phyloP scores from a whole-genome alignment of 208 protist genomes.

The Blastocrithidia nonstop region DNA sequence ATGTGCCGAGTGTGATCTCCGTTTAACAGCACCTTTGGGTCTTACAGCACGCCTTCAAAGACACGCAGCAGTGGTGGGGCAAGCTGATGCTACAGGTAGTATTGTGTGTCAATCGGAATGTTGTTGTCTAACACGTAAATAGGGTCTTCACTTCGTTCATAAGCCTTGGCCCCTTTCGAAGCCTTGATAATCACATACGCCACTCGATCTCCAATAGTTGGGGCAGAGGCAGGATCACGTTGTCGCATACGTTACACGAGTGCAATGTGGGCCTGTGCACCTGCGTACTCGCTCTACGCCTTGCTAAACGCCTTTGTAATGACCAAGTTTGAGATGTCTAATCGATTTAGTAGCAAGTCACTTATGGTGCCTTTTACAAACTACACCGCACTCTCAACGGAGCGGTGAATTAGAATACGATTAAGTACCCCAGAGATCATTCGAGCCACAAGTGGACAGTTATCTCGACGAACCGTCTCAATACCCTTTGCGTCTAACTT shows the following conservation, averaged over 20 bases:
- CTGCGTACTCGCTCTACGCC: conserved; percentile 89
- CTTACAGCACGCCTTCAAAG: conserved; percentile 95
- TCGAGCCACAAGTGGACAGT: conserved; percentile 89
- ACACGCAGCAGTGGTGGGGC: conserved; percentile 65
- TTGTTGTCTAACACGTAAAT: conserved; percentile 92
- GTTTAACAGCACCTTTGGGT: conserved; percentile 72
- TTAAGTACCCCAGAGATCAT: conserved; percentile 79
- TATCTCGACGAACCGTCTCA: conserved; percentile 98
- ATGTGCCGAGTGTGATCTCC: conserved; percentile 97
- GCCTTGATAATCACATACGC: conserved; percentile 78
- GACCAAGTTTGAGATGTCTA: conserved; percentile 75
- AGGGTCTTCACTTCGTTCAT: conserved; percentile 99
- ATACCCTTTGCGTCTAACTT: conserved; percentile 99
- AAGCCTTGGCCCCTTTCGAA: conserved; percentile 84
- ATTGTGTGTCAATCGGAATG: conserved; percentile 77
- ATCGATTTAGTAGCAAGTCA: conserved; percentile 69
- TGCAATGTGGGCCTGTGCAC: conserved; percentile 64
- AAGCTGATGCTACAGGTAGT: conserved; percentile 85
- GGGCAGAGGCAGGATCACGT: conserved; percentile 66
- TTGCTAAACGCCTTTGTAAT: conserved; percentile 88
- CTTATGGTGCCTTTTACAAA: conserved; percentile 84
- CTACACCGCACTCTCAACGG: conserved; percentile 73
- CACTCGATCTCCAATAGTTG: conserved; percentile 71
- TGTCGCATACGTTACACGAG: conserved; percentile 77
- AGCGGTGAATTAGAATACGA: conserved; percentile 71